Evolutionary conservation across 768 basidiomycete genomes (phyloP).

Genomic region (Vishniacozyma victoriae): DNA sequence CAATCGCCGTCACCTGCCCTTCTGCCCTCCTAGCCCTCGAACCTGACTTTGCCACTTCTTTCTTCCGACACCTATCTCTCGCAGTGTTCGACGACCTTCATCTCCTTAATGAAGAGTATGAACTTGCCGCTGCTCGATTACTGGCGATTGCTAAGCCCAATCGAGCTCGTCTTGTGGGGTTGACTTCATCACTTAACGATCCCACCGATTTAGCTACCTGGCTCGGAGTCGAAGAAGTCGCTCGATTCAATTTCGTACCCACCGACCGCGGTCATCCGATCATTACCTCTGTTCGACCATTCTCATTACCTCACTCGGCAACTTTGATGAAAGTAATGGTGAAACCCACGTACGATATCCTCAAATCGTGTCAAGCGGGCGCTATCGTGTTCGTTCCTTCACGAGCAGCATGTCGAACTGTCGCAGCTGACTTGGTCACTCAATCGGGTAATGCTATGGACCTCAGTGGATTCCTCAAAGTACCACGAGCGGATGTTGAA

Average conservation of each 20-base stretch:
- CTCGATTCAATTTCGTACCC: slow-evolving; percentile 71
- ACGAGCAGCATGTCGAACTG: slow-evolving; percentile 62
- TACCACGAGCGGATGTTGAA: slow-evolving; percentile 57
- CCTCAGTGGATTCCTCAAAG: slow-evolving; percentile 44
- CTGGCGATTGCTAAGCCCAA: slow-evolving; percentile 59
- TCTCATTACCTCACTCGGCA: slow-evolving; percentile 78
- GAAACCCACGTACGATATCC: slow-evolving; percentile 77
- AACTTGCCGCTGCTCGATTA: slow-evolving; percentile 70
- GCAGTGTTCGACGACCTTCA: slow-evolving; percentile 82
- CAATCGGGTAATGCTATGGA: slow-evolving; percentile 73
- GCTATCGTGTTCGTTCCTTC: slow-evolving; percentile 85
- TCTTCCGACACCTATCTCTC: slow-evolving; percentile 54
- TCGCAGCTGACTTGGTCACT: slow-evolving; percentile 79
- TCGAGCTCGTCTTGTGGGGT: slow-evolving; percentile 67
- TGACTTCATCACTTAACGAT: slow-evolving; percentile 73
- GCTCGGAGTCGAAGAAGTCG: slow-evolving; percentile 64
- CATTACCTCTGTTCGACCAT: slow-evolving; percentile 62
- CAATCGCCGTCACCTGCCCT: slow-evolving; percentile 31
- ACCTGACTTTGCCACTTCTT: slow-evolving; percentile 10
- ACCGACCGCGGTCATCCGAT: slow-evolving; percentile 76
- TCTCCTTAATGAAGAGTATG: slow-evolving; percentile 71
- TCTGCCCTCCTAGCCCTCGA: slow-evolving; percentile 25
- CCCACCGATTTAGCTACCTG: slow-evolving; percentile 73
- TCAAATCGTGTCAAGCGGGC: slow-evolving; percentile 51
- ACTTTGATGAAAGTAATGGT: slow-evolving; percentile 86